Conservation (phyloP, 306 rosid genomes). For the Gleditsia sinensis region DNA sequence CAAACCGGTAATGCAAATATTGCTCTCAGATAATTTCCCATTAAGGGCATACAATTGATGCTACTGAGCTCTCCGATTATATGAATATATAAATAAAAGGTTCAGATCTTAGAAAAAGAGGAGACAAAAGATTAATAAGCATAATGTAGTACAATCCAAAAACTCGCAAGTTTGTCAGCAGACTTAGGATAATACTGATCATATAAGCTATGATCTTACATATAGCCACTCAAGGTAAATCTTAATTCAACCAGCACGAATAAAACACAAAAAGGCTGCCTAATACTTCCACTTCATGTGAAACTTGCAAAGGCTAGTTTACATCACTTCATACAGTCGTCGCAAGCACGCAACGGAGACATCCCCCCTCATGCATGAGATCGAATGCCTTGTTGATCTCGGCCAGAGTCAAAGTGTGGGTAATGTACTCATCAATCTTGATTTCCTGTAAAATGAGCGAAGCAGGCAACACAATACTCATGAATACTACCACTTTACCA, state of each 20-base stretch:
- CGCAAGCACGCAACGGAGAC: slow-evolving; percentile 92
- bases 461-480: background rate
- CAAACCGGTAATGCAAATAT: too few species aligned
- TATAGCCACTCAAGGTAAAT: background rate
- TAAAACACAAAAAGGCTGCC: background rate
- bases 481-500: background rate
- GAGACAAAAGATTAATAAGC: too few species aligned
- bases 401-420: slow-evolving; percentile 72
- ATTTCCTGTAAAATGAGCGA: slow-evolving; percentile 69
- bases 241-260: slow-evolving; percentile 14
- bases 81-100: too few species aligned
- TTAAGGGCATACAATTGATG: too few species aligned
- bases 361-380: slow-evolving; percentile 85
- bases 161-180: background rate
- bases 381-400: slow-evolving; percentile 93
- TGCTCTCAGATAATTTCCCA: too few species aligned
- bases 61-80: too few species aligned
- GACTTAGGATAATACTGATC: background rate
- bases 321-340: slow-evolving; percentile 37
- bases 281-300: background rate
- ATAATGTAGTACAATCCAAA: background rate
- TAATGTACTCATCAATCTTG: slow-evolving; percentile 95
- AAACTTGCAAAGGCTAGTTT: slow-evolving; percentile 1
- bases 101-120: too few species aligned
- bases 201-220: background rate